Percentiles rank a stretch among this genome's conserved stretches.
Conservation (phyloP, 441 rosid species). For the Populus hybrid region DNA sequence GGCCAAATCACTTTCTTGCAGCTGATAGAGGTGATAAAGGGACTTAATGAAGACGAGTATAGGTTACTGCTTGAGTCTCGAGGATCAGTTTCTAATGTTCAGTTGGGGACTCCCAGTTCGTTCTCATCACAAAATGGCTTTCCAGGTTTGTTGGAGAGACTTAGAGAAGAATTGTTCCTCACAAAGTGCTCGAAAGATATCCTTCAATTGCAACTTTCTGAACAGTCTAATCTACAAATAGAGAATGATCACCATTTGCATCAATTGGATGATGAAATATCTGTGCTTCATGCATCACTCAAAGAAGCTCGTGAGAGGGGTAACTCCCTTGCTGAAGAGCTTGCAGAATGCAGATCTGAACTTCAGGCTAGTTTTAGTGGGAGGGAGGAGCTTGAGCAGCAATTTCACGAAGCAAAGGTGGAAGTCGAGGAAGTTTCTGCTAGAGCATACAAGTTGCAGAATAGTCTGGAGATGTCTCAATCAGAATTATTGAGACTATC, state of each 20-base stretch:
- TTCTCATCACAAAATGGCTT: slow-evolving; percentile 15
- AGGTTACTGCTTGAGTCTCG: slow-evolving; percentile 53
- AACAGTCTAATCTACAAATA: slow-evolving; percentile 49
- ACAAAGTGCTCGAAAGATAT: slow-evolving; percentile 58
- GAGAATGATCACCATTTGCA: slow-evolving; percentile 46
- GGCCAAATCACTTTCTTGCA: slow-evolving; percentile 42
- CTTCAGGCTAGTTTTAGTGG: slow-evolving; percentile 44
- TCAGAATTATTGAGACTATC: slow-evolving; percentile 37
- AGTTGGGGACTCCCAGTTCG: slow-evolving; percentile 29
- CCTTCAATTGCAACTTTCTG: slow-evolving; percentile 60
- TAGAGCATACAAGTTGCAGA: slow-evolving; percentile 59
- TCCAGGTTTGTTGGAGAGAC: slow-evolving; percentile 42
- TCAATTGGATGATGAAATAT: slow-evolving; percentile 54
- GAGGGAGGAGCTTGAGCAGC: slow-evolving; percentile 54
- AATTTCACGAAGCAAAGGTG: slow-evolving; percentile 47
- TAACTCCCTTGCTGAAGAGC: slow-evolving; percentile 58
- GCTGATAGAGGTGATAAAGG: slow-evolving; percentile 50
- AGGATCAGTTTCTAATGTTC: slow-evolving; percentile 32
- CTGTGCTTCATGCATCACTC: slow-evolving; percentile 48
- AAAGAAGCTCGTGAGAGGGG: slow-evolving; percentile 39
- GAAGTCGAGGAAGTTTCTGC: slow-evolving; percentile 53
- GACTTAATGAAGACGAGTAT: slow-evolving; percentile 67
- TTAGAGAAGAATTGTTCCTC: slow-evolving; percentile 70
- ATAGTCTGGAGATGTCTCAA: slow-evolving; percentile 51
- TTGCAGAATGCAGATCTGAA: slow-evolving; percentile 64